These are phyloP conservation scores for Aegilops bicornis DNA, from an alignment of 176 grass and related monocot species.

Conservation along the genomic window DNA sequence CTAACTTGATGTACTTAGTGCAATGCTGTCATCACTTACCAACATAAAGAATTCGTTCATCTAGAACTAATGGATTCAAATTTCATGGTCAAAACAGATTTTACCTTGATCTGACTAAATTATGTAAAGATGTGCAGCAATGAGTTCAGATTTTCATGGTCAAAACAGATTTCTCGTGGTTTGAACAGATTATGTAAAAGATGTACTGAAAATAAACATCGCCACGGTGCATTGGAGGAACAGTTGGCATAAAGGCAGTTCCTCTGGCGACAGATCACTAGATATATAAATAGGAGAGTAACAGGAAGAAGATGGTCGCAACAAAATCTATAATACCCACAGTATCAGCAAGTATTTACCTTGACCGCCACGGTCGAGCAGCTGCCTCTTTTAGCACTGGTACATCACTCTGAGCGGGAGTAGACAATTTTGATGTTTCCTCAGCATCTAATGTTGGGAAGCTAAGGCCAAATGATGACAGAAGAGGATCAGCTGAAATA, in stretches of 20 bases:
- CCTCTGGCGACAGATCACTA: background rate
- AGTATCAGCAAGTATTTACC: conserved; percentile 38
- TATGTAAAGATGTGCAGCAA: background rate
- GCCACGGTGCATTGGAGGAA: background rate
- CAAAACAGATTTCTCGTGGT: background rate
- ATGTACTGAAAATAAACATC: background rate
- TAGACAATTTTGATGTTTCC: conserved; percentile 71
- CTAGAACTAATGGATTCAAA: background rate
- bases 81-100: background rate
- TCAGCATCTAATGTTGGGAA: conserved; percentile 66
- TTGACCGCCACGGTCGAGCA: conserved; percentile 46
- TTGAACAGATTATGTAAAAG: background rate
- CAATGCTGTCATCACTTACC: background rate
- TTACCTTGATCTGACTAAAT: background rate
- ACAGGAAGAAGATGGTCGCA: background rate
- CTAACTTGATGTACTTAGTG: background rate
- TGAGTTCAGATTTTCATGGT: background rate
- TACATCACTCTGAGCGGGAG: conserved; percentile 38
- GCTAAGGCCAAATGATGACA: conserved; percentile 80
- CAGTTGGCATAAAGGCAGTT: conserved; percentile 3
- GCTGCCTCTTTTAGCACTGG: conserved; percentile 44
- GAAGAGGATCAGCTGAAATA: conserved; percentile 80
- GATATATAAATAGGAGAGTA: background rate
- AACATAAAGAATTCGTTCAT: background rate
- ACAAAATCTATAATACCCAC: background rate